Conservation (phyloP, 2,329 filamentous ascomycete genomes). For the Nigrospora oryzae region DNA sequence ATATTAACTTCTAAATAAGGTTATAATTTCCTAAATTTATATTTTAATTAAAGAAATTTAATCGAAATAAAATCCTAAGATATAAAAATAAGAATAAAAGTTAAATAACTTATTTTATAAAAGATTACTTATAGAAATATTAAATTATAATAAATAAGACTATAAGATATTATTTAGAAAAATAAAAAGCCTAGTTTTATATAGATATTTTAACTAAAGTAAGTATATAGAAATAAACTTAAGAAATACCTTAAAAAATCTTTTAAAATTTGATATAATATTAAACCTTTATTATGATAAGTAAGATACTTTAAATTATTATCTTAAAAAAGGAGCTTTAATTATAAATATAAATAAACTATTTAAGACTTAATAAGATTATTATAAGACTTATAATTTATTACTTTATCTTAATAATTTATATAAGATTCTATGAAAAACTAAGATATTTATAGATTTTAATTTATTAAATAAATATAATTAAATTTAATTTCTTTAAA, state of each 20-base stretch:
- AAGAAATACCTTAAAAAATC: background rate
- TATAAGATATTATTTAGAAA: too few relatives aligned
- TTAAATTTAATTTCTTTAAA: constrained; percentile 7
- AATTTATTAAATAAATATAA: constrained; percentile 6
- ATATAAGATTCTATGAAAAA: constrained; percentile 6
- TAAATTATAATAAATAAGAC: too few relatives aligned
- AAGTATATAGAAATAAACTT: constrained; percentile 1
- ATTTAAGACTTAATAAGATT: constrained; percentile 13
- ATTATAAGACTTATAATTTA: constrained; percentile 13
- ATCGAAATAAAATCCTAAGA: too few relatives aligned
- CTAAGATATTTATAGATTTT: constrained; percentile 6
- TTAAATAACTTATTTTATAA: too few relatives aligned
- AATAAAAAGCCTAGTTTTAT: too few relatives aligned
- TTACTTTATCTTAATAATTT: constrained; percentile 13
- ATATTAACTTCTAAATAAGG: too few relatives aligned
- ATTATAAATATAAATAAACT: too few relatives aligned
- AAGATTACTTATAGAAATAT: too few relatives aligned
- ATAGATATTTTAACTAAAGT: too few relatives aligned
- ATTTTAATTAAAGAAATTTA: too few relatives aligned
- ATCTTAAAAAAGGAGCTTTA: constrained; percentile 8
- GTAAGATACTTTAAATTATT: constrained; percentile 6
- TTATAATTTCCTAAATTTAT: too few relatives aligned
- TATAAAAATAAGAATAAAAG: too few relatives aligned
- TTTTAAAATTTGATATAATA: background rate
- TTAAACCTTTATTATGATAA: background rate